Evolutionary conservation across 2,329 filamentous ascomycete genomes (phyloP).

Genomic region (Scortechinia acanthostroma): DNA sequence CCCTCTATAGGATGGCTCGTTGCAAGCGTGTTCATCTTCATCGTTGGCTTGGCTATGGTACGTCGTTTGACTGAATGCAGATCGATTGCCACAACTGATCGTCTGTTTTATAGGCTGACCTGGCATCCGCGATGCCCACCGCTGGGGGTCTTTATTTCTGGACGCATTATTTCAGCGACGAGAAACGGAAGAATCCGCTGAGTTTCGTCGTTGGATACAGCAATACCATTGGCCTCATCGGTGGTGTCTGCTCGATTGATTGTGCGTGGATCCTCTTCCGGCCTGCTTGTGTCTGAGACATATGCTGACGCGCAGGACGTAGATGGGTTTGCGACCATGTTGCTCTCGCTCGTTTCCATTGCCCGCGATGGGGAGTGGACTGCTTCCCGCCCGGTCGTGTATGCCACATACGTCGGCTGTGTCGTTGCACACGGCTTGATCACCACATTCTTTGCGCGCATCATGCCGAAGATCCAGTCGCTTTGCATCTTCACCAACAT

Average conservation of each 20-base stretch:
- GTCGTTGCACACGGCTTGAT: constrained; percentile 44
- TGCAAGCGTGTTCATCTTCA: constrained; percentile 45
- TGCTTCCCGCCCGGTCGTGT: constrained; percentile 44
- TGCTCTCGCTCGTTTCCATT: constrained; percentile 34
- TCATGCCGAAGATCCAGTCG: constrained; percentile 52
- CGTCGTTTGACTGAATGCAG: constrained; percentile 23
- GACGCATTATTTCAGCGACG: constrained; percentile 50
- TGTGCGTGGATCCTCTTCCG: too few species aligned
- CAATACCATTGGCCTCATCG: constrained; percentile 52
- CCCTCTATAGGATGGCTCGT: constrained; percentile 38
- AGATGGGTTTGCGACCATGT: neutral
- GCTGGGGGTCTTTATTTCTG: constrained; percentile 49
- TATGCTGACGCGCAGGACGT: constrained; percentile 22
- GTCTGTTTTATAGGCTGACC: constrained; percentile 26
- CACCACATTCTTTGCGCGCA: constrained; percentile 38
- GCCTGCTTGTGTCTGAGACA: neutral
- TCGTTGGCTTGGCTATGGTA: constrained; percentile 46
- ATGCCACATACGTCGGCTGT: constrained; percentile 44
- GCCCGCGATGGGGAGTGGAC: constrained; percentile 45
- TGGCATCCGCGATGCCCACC: constrained; percentile 47
- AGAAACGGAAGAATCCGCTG: constrained; percentile 43
- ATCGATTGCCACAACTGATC: constrained; percentile 3
- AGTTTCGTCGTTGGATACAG: constrained; percentile 53
- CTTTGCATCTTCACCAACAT: constrained; percentile 46
- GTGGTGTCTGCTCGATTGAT: constrained; percentile 53